Percentiles rank a stretch among this genome's conserved stretches.
Conservation (phyloP, 2,329 filamentous ascomycete genomes). For the Sclerotinia glacialis region DNA sequence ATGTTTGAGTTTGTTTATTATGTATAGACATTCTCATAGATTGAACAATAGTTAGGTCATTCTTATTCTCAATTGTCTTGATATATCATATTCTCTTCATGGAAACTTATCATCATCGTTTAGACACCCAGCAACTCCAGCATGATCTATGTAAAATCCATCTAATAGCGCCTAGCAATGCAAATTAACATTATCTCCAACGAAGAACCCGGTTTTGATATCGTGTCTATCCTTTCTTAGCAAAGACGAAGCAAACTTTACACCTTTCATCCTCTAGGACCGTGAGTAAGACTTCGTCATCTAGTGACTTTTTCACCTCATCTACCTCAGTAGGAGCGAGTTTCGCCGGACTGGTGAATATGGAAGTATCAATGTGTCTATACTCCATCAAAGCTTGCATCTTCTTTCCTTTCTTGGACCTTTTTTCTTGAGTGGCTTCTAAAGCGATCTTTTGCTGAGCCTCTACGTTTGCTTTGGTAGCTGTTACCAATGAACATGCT, state of each 20-base stretch:
- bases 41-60: background rate
- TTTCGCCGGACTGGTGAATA: conserved; percentile 39
- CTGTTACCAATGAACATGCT: conserved; percentile 38
- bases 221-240: conserved; percentile 38
- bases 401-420: conserved; percentile 41
- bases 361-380: conserved; percentile 48
- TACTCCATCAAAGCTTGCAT: conserved; percentile 54
- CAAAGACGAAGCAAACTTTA: conserved; percentile 50
- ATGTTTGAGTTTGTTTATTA: background rate
- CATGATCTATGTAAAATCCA: background rate
- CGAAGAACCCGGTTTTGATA: background rate
- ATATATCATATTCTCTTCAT: background rate
- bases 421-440: conserved; percentile 36
- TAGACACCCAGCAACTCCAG: conserved; percentile 3
- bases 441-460: conserved; percentile 45
- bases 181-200: conserved; percentile 5
- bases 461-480: conserved; percentile 47
- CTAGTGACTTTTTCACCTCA: conserved; percentile 41
- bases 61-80: background rate
- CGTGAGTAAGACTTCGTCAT: conserved; percentile 50
- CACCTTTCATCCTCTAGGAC: conserved; percentile 46
- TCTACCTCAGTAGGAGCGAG: conserved; percentile 39
- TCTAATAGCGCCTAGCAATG: conserved; percentile 7
- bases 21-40: background rate
- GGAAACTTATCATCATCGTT: background rate